phyloP scores from a whole-genome alignment of 306 rosid genomes.

The Notholithocarpus densiflorus region DNA sequence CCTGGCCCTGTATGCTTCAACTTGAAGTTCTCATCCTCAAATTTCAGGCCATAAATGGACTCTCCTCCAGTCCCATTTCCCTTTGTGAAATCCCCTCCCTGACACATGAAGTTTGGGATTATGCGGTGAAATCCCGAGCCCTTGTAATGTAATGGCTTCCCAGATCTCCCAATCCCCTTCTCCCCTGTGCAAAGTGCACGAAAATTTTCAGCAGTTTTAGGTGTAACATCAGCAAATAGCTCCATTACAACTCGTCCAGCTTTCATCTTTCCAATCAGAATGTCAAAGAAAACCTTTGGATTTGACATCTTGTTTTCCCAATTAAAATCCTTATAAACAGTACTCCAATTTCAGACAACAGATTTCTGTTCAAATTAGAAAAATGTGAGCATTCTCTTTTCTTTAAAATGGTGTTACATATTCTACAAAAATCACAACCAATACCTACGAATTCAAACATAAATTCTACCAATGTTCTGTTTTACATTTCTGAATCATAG shows the following conservation, averaged over 20 bases:
- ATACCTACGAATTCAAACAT: not conserved
- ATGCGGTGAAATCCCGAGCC: constrained; percentile 80
- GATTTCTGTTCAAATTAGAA: not conserved
- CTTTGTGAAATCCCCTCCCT: constrained; percentile 80
- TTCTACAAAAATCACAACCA: not conserved
- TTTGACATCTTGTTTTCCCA: constrained; percentile 44
- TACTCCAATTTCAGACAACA: not conserved
- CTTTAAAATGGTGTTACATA: not conserved
- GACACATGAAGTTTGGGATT: constrained; percentile 81
- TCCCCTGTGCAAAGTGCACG: constrained; percentile 88
- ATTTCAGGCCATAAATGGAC: constrained; percentile 71
- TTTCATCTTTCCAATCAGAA: constrained; percentile 67
- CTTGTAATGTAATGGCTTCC: constrained; percentile 66
- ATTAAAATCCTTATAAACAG: not conserved
- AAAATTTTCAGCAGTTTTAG: constrained; percentile 86
- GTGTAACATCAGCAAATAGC: constrained; percentile 65
- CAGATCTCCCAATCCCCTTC: constrained; percentile 61
- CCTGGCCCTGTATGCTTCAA: constrained; percentile 78
- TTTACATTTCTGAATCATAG: not conserved
- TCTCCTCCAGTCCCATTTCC: constrained; percentile 93
- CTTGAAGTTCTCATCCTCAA: constrained; percentile 72
- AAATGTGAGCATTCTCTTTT: not conserved
- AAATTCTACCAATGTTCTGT: not conserved
- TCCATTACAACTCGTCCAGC: constrained; percentile 81
- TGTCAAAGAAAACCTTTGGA: constrained; percentile 82